Percentiles rank a stretch among this genome's conserved stretches.
phyloP scores from a whole-genome alignment of 2,329 filamentous ascomycete species.

The Penicillium sp. region DNA sequence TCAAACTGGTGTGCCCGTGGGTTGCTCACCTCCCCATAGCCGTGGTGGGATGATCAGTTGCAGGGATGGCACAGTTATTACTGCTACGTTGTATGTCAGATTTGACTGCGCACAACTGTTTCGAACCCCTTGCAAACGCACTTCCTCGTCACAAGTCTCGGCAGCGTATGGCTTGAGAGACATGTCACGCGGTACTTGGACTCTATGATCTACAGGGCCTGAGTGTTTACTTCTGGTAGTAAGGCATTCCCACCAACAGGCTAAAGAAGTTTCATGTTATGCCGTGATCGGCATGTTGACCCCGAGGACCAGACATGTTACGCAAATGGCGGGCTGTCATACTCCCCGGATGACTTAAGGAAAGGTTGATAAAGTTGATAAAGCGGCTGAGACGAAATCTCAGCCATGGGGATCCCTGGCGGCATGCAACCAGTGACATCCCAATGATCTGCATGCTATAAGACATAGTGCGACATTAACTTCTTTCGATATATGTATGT shows the following conservation, averaged over 20 bases:
- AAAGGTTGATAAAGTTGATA: not conserved
- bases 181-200: conserved; percentile 1
- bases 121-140: conserved; percentile 1
- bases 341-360: conserved; percentile 1
- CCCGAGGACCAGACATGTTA: not conserved
- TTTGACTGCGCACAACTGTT: conserved; percentile 14
- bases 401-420: not conserved
- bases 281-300: conserved; percentile 8
- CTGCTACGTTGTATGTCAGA: not conserved
- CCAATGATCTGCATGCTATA: conserved; percentile 2
- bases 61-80: not conserved
- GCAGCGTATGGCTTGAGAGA: not conserved
- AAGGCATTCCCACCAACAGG: conserved; percentile 5
- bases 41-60: conserved; percentile 12
- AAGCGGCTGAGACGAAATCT: not conserved
- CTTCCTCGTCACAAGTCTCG: not conserved
- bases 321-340: conserved; percentile 1
- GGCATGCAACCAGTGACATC: not conserved
- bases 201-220: not conserved
- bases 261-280: conserved; percentile 6
- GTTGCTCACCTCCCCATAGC: not conserved
- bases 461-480: not conserved
- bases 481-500: not conserved
- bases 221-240: not conserved
- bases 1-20: no score